Percentiles rank a stretch among this genome's conserved stretches.
Evolutionary conservation across 2,329 filamentous ascomycete genomes (phyloP).

Genomic region (Didymella arachidicola): DNA sequence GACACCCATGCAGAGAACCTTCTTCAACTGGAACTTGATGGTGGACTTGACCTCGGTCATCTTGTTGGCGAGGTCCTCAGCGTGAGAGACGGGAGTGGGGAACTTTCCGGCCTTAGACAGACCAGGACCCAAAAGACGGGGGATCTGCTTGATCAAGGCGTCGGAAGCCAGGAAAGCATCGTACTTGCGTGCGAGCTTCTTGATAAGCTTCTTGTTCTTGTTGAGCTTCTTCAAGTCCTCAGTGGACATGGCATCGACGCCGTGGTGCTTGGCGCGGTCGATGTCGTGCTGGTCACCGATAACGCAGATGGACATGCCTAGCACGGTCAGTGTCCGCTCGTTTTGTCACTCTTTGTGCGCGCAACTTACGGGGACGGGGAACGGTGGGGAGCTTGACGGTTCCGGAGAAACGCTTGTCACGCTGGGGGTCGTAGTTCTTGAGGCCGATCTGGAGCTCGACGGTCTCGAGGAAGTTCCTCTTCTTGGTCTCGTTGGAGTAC

Average conservation of each 20-base stretch:
- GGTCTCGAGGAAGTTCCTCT: slow-evolving; percentile 96
- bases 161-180: slow-evolving; percentile 99
- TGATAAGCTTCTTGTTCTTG: slow-evolving; percentile 99
- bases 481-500: slow-evolving; percentile 95
- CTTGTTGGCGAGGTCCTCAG: slow-evolving; percentile 91
- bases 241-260: slow-evolving; percentile 96
- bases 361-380: slow-evolving; percentile 68
- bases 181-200: slow-evolving; percentile 99
- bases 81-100: slow-evolving; percentile 97
- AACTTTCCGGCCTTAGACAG: slow-evolving; percentile 87
- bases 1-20: slow-evolving; percentile 99
- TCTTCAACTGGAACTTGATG: slow-evolving; percentile 99
- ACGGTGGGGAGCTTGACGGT: slow-evolving; percentile 94
- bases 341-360: background rate
- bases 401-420: slow-evolving; percentile 99
- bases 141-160: slow-evolving; percentile 98
- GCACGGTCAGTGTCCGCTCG: slow-evolving; percentile 17
- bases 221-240: slow-evolving; percentile 99
- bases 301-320: slow-evolving; percentile 64
- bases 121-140: slow-evolving; percentile 89
- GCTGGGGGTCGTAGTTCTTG: slow-evolving; percentile 77
- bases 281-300: slow-evolving; percentile 97
- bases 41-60: slow-evolving; percentile 99
- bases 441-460: slow-evolving; percentile 71
- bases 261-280: slow-evolving; percentile 99